Evolutionary conservation across 164 flowering plant genomes (phyloP), one percentile per base, ranked within the genome.

Genomic region (Stephania yunnanensis): DNA sequence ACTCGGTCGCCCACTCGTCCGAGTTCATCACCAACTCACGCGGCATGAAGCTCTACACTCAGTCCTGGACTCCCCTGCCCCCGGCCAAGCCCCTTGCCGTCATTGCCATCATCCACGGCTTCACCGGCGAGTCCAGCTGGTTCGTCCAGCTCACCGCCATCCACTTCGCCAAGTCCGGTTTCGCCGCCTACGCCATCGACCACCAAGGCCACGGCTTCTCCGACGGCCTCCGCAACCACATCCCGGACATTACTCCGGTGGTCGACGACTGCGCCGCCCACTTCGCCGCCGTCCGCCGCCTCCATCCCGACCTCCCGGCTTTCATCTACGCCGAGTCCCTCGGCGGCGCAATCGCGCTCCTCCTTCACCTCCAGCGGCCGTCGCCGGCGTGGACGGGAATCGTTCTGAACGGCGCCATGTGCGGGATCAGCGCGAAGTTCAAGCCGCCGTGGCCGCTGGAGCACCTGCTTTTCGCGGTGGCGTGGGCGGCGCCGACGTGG

Each of bases 391-490:
- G 86, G 85, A 58, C 64, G 70, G 98, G 99, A 29, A 65, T 91
- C 20, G 85, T 94, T 3, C 86, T 96, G 70, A 92, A 91, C 79
- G 99, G 98, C 13, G 97, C 99, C 29, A 92, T 94, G 99, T 94
- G 97, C 76, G 98, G 98, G 31, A 84, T 96, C 19, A 92, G 95
- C 82, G 83, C 86, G 30, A 92, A 91, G 83, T 88, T 92, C 84
- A 96, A 94, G 78, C 99, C 98, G 1, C 93, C 95, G 50, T 96
- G 99, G 99, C 99, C 98, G 68, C 73, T 96, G 73, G 99, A 95
- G 85, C 93, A 94, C 81, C 75, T 92, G 12, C 88, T 95, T 13
- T 82, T 78, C 13, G 0, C 87, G 7, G 92, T 78, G 4, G 97
- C 97, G 0, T 81, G 86, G 64, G 44, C 89, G 30, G 70, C 84